These are phyloP conservation scores for Cystobasidium slooffiae DNA, from an alignment of 1,284 basidiomycete species.

Conservation along the genomic window DNA sequence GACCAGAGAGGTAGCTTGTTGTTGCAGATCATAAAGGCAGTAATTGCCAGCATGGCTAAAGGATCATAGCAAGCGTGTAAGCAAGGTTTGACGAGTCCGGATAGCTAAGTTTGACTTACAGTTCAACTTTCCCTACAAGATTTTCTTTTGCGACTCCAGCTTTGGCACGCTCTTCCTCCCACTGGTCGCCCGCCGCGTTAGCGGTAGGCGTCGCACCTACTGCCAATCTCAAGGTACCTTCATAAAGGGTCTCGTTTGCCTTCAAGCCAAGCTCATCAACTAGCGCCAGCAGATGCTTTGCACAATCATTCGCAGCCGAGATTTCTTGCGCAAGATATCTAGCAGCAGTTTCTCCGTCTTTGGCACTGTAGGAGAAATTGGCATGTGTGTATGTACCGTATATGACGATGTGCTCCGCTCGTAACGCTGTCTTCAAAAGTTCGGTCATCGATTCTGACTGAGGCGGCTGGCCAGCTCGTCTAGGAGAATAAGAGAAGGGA, in stretches of 20 bases:
- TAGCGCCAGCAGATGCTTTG: conserved; percentile 17
- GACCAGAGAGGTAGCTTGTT: conserved; percentile 73
- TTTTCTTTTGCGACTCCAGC: conserved; percentile 30
- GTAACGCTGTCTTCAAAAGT: conserved; percentile 64
- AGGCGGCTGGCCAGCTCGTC: conserved; percentile 77
- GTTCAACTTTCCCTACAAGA: conserved; percentile 54
- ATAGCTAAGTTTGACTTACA: conserved; percentile 47
- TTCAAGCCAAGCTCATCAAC: conserved; percentile 11
- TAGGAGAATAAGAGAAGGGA: conserved; percentile 53
- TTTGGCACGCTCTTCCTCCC: conserved; percentile 52
- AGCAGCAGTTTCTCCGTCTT: conserved; percentile 60
- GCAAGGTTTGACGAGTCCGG: background rate
- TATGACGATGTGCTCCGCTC: conserved; percentile 66
- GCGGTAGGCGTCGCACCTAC: conserved; percentile 87
- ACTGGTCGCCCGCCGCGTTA: conserved; percentile 67
- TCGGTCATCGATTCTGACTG: conserved; percentile 64
- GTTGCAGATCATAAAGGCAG: conserved; percentile 80
- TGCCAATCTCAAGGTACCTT: conserved; percentile 66
- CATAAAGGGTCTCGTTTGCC: background rate
- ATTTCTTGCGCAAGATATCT: conserved; percentile 73
- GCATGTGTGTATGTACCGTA: conserved; percentile 84
- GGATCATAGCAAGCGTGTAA: conserved; percentile 25
- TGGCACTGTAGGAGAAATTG: conserved; percentile 57
- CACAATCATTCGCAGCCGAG: conserved; percentile 65
- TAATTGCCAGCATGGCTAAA: conserved; percentile 68